Evolutionary conservation across 176 grass and related monocot genomes (phyloP).

Genomic region (Musa troglodytarum): DNA sequence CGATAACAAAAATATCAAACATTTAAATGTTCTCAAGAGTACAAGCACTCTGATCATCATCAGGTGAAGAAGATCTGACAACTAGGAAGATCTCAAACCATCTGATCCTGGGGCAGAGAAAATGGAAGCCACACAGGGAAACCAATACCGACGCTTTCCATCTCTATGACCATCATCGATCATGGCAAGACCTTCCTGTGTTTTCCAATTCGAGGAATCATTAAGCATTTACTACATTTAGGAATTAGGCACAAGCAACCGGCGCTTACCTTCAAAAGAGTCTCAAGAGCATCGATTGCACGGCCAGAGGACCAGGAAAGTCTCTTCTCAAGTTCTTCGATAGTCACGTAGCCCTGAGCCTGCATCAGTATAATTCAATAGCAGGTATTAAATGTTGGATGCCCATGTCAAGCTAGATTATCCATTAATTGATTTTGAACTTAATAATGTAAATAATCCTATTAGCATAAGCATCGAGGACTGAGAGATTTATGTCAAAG

Average conservation of each 20-base stretch:
- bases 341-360: conserved; percentile 67
- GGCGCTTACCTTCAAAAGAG: conserved; percentile 70
- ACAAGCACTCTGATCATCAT: too few species aligned
- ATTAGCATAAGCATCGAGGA: not conserved
- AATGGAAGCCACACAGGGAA: conserved; percentile 70
- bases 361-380: conserved; percentile 20
- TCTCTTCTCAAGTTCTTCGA: conserved; percentile 61
- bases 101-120: conserved; percentile 35
- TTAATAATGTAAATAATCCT: not conserved
- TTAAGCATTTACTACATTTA: not conserved
- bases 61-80: too few species aligned
- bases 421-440: not conserved
- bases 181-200: conserved; percentile 93
- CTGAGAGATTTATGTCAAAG: not conserved
- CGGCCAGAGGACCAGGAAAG: conserved; percentile 77
- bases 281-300: conserved; percentile 75
- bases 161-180: conserved; percentile 92
- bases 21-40: too few species aligned
- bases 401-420: not conserved
- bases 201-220: not conserved
- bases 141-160: conserved; percentile 74
- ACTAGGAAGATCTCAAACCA: conserved; percentile 7
- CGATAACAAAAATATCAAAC: too few species aligned
- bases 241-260: not conserved
- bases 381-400: not conserved